Evolutionary conservation across 1,284 basidiomycete genomes (phyloP).

Genomic region (Moesziomyces globuligerus): DNA sequence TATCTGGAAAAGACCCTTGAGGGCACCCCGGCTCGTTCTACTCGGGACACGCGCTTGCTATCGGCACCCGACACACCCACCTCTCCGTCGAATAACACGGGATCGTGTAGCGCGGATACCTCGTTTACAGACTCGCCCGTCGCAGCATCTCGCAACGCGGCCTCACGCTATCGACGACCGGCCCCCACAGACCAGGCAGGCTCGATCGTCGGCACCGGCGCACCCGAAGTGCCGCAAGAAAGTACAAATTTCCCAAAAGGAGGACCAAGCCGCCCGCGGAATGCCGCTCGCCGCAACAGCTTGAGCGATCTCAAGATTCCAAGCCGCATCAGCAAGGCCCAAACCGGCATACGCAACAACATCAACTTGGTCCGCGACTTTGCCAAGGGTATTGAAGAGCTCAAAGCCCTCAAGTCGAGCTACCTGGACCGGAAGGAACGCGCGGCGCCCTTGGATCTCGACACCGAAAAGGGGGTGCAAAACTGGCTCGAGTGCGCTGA

Average conservation of each 20-base stretch:
- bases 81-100: neutral
- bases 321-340: slow-evolving; percentile 53
- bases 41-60: slow-evolving; percentile 5
- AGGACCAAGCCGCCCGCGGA: neutral
- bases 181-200: neutral
- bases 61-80: slow-evolving; percentile 9
- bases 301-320: slow-evolving; percentile 58
- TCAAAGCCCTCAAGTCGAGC: slow-evolving; percentile 43
- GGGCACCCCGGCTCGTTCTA: neutral
- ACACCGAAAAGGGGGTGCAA: slow-evolving; percentile 11
- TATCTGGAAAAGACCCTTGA: slow-evolving; percentile 12
- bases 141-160: neutral
- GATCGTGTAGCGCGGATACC: neutral
- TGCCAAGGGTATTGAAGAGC: slow-evolving; percentile 55
- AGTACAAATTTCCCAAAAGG: neutral
- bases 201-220: slow-evolving; percentile 7
- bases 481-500: slow-evolving; percentile 60
- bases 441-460: neutral
- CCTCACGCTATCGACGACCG: neutral
- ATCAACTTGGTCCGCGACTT: slow-evolving; percentile 53
- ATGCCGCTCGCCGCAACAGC: slow-evolving; percentile 41
- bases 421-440: slow-evolving; percentile 32
- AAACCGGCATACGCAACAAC: slow-evolving; percentile 47
- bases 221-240: slow-evolving; percentile 1
- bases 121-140: neutral